Base-by-base conservation (phyloP, 345 rosid genomes). In the Camelina laxa region DNA sequence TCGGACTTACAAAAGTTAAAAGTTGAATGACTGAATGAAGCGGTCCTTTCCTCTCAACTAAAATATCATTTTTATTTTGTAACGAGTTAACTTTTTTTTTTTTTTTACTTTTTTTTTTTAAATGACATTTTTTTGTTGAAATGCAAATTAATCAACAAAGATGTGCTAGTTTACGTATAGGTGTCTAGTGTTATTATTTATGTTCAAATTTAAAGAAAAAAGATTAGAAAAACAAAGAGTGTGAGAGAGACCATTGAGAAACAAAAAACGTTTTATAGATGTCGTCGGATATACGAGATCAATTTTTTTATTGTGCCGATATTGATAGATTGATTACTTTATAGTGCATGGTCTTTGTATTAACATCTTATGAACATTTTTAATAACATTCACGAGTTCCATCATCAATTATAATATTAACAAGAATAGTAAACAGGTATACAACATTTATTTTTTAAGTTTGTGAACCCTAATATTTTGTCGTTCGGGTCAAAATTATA, bases 351-450 rank as follows among this genome's bases (percentile, higher is more conserved):
- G 14, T 53, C 11, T 1, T 16, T 33, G 16, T 38, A 54, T 33
- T 50, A 27, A 35, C 42, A 9, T 36, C 39, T 7, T 36, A 11
- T 19, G 5, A 49, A 14, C n/a, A 50, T 20, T 14, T 57, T 21
- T 4, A 65, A 36, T 47, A 45, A 65, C 49, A 73, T 44, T 73
- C 57, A 44, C 65, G 70, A 73, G 71, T 65, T 73, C 19, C 27
- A 31, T 15, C 13, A 19, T 11, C 41, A 11, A 24, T 24, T 61
- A 50, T 27, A 30, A 45, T 44, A 69, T 61, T 27, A 50, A 71
- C 12, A 71, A n/a, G 21, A 72, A 20, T n/a, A 11, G 14, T 21
- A 27, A 24, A 41, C 33, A 62, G 13, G 60, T 44, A 44, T 14
- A 17, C 17, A 15, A 14, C 48, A 15, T 27, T 27, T 41, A 4